Conservation (phyloP, 2,329 filamentous ascomycete genomes). For the Xylaria sp. region DNA sequence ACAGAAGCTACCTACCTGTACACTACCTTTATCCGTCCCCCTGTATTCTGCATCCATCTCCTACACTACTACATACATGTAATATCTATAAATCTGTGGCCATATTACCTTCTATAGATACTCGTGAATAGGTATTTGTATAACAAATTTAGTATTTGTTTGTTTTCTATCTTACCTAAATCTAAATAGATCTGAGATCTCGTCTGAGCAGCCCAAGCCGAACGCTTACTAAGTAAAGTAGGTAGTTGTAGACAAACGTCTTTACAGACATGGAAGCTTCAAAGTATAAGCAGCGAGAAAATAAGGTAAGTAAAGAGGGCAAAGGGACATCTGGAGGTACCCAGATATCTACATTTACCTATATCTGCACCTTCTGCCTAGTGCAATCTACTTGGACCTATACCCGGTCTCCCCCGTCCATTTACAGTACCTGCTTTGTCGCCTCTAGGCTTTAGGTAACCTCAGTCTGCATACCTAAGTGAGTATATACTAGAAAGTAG, state of each 20-base stretch:
- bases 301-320: neutral
- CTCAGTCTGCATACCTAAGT: neutral
- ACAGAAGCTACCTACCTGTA: too few species aligned
- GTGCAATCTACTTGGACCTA: neutral
- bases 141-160: neutral
- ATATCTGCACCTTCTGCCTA: neutral
- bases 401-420: neutral
- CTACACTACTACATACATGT: too few species aligned
- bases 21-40: too few species aligned
- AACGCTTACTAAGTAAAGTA: neutral
- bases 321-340: too few species aligned
- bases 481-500: neutral
- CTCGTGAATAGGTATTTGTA: neutral
- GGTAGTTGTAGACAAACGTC: neutral
- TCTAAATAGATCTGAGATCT: neutral
- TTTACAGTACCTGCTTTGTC: slow-evolving; percentile 1
- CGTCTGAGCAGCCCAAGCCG: neutral
- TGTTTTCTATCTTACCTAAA: neutral
- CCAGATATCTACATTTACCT: neutral
- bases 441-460: neutral
- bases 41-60: too few species aligned
- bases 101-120: neutral
- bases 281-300: neutral
- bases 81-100: neutral
- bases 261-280: neutral